phyloP scores from a whole-genome alignment of 2,329 filamentous ascomycete genomes.

The Aphanocladium album region DNA sequence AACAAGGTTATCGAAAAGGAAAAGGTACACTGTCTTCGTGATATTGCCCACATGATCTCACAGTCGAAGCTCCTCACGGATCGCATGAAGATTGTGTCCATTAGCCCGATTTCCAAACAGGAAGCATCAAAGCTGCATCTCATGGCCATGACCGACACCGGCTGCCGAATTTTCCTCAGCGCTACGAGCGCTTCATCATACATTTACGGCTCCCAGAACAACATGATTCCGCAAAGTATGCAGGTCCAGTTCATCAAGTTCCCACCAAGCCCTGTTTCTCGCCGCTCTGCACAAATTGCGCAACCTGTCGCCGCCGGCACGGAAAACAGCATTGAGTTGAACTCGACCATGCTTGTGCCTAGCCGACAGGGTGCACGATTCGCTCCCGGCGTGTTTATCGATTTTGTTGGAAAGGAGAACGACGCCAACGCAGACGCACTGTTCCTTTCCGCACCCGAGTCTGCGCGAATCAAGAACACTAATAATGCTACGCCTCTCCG shows the following conservation, averaged over 20 bases:
- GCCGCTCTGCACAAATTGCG: slow-evolving; percentile 27
- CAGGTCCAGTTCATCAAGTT: slow-evolving; percentile 97
- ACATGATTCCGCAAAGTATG: slow-evolving; percentile 81
- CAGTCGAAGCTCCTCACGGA: slow-evolving; percentile 66
- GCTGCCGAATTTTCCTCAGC: slow-evolving; percentile 87
- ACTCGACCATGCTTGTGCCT: slow-evolving; percentile 43
- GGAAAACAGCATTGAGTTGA: slow-evolving; percentile 41
- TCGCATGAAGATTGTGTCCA: slow-evolving; percentile 70
- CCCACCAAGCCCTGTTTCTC: slow-evolving; percentile 53
- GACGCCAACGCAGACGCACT: slow-evolving; percentile 59
- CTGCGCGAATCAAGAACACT: slow-evolving; percentile 70
- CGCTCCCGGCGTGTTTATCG: slow-evolving; percentile 86
- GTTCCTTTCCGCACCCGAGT: slow-evolving; percentile 84
- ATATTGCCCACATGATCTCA: slow-evolving; percentile 83
- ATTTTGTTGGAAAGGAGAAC: slow-evolving; percentile 64
- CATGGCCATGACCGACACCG: slow-evolving; percentile 84
- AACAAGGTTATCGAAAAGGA: slow-evolving; percentile 62
- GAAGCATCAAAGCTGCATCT: slow-evolving; percentile 82
- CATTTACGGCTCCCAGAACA: slow-evolving; percentile 55
- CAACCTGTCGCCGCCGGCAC: slow-evolving; percentile 11
- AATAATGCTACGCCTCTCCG: slow-evolving; percentile 47
- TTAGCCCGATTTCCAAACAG: slow-evolving; percentile 74
- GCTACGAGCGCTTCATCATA: slow-evolving; percentile 74
- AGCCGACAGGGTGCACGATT: slow-evolving; percentile 58
- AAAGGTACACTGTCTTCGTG: slow-evolving; percentile 54